Conservation (phyloP, 768 basidiomycete genomes). For the Kwoniella dejecticola region DNA sequence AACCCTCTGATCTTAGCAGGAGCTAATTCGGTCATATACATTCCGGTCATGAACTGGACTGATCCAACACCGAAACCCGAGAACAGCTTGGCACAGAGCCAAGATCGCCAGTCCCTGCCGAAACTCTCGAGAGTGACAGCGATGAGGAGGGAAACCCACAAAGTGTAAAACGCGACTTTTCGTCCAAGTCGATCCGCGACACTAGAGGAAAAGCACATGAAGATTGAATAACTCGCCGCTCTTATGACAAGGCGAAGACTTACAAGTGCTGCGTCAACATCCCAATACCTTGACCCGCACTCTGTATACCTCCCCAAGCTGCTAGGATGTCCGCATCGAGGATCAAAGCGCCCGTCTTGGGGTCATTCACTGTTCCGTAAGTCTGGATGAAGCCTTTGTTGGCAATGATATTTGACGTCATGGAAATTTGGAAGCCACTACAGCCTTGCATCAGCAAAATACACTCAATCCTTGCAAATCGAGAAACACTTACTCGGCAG, state of each 20-base stretch:
- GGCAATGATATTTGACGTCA: constrained; percentile 45
- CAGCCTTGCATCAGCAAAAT: not conserved
- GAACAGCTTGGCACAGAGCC: constrained; percentile 38
- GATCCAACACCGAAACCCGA: constrained; percentile 39
- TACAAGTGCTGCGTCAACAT: constrained; percentile 26
- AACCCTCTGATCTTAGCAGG: constrained; percentile 35
- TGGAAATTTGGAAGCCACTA: constrained; percentile 30
- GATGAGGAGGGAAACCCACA: constrained; percentile 30
- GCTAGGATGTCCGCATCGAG: constrained; percentile 27
- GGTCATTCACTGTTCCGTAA: constrained; percentile 25
- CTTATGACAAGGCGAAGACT: not conserved
- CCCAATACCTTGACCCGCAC: constrained; percentile 34
- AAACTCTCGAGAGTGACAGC: constrained; percentile 8
- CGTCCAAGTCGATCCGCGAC: constrained; percentile 42
- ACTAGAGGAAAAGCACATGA: constrained; percentile 2
- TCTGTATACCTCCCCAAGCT: constrained; percentile 38
- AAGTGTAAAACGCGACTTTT: constrained; percentile 35
- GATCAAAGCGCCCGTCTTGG: constrained; percentile 9
- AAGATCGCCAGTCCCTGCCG: constrained; percentile 5
- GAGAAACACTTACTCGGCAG: constrained; percentile 29
- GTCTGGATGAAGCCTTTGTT: constrained; percentile 45
- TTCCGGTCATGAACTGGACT: constrained; percentile 38
- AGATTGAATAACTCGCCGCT: not conserved
- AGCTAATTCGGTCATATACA: constrained; percentile 39
- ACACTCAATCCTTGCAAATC: too few relatives aligned